Conservation (phyloP, 2,329 filamentous ascomycete species). For the Chaetomiaceae sp. region DNA sequence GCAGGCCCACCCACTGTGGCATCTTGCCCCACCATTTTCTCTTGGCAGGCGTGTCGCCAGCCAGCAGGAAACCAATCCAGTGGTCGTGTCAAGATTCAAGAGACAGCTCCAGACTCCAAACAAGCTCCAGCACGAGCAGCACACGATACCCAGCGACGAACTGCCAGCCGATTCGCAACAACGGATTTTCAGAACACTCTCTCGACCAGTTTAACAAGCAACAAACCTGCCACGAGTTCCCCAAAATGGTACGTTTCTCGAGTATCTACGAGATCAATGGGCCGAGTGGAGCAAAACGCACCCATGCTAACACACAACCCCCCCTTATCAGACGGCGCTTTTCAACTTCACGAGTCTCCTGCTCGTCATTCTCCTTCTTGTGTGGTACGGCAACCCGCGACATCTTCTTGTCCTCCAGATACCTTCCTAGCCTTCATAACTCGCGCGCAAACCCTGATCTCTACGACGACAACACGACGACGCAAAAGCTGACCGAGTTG, state of each 20-base stretch:
- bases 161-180: background rate
- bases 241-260: conserved; percentile 28
- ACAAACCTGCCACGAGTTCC: too few relatives aligned
- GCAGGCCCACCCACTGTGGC: background rate
- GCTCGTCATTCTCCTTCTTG: conserved; percentile 87
- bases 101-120: too few relatives aligned
- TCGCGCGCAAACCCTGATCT: too few relatives aligned
- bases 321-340: conserved; percentile 67
- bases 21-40: background rate
- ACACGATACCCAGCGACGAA: background rate
- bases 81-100: too few relatives aligned
- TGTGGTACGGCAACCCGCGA: conserved; percentile 65
- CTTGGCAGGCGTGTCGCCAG: background rate
- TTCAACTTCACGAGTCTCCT: conserved; percentile 99
- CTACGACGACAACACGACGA: too few relatives aligned
- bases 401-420: too few relatives aligned
- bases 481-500: background rate
- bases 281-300: background rate
- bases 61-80: background rate
- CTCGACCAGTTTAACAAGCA: too few relatives aligned
- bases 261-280: too few relatives aligned
- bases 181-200: too few relatives aligned
- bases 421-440: too few relatives aligned
- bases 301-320: conserved; percentile 4
- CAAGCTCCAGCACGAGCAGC: too few relatives aligned